Evolutionary conservation across 176 grass and related monocot genomes (phyloP).

Genomic region (Melocanna baccifera): DNA sequence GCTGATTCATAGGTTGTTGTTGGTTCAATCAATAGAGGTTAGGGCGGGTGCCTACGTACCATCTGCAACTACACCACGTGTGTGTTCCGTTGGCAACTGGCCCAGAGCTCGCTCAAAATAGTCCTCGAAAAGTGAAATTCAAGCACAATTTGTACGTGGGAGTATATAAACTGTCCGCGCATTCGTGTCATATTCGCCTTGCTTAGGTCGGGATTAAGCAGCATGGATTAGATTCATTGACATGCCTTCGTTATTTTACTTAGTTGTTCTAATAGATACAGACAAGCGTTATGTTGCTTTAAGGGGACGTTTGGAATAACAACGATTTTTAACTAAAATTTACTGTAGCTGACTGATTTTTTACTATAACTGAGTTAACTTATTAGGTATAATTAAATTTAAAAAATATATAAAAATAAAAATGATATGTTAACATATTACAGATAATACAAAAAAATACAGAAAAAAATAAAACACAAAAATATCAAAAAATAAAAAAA

Average conservation of each 20-base stretch:
- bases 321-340: too few relatives aligned
- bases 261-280: background rate
- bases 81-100: background rate
- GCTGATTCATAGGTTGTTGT: background rate
- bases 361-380: too few relatives aligned
- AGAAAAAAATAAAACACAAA: too few relatives aligned
- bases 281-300: background rate
- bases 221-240: background rate
- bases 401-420: too few relatives aligned
- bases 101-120: background rate
- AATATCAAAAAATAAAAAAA: too few relatives aligned
- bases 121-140: background rate
- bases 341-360: too few relatives aligned
- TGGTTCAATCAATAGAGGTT: background rate
- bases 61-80: background rate
- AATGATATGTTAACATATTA: too few relatives aligned
- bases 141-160: background rate
- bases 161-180: background rate
- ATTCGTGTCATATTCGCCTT: background rate
- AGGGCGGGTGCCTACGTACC: background rate
- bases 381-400: too few relatives aligned
- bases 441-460: too few relatives aligned
- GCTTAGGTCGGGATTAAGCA: background rate
- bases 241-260: background rate
- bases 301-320: too few relatives aligned